phyloP scores from a whole-genome alignment of 768 basidiomycete species.

The Dendrothele bispora region DNA sequence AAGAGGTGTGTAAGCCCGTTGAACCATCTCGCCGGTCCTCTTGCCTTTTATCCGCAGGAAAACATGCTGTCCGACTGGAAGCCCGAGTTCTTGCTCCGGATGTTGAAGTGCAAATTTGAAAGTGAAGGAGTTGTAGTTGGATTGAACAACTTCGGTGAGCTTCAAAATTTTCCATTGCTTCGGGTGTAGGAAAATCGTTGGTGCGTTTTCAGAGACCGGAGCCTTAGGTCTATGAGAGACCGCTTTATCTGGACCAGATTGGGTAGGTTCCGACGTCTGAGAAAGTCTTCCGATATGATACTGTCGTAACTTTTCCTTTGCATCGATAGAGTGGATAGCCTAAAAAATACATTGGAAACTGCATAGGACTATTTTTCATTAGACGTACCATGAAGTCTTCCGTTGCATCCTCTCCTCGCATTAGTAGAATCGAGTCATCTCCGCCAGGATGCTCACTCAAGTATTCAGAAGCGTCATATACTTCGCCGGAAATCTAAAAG shows the following conservation, averaged over 20 bases:
- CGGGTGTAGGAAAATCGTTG: slow-evolving; percentile 38
- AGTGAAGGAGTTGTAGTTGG: slow-evolving; percentile 49
- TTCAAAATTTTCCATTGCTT: slow-evolving; percentile 48
- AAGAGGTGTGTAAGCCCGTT: slow-evolving; percentile 63
- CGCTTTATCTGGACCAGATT: too few species aligned
- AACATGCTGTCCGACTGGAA: slow-evolving; percentile 62
- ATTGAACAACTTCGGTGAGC: slow-evolving; percentile 32
- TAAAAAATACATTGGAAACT: too few species aligned
- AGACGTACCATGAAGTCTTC: slow-evolving; percentile 61
- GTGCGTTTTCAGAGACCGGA: slow-evolving; percentile 7
- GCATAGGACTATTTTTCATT: too few species aligned
- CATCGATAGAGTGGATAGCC: slow-evolving; percentile 59
- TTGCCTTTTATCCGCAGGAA: slow-evolving; percentile 48
- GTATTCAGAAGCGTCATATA: slow-evolving; percentile 53
- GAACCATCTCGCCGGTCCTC: slow-evolving; percentile 42
- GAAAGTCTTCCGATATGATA: slow-evolving; percentile 53
- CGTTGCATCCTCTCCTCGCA: slow-evolving; percentile 59
- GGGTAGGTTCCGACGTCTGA: slow-evolving; percentile 6
- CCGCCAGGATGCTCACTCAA: slow-evolving; percentile 62
- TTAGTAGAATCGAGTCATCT: slow-evolving; percentile 49
- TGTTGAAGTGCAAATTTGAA: slow-evolving; percentile 49
- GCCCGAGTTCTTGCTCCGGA: slow-evolving; percentile 43
- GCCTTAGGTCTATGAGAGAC: not conserved
- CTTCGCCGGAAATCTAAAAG: slow-evolving; percentile 16
- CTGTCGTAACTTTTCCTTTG: slow-evolving; percentile 31